Base-by-base conservation (phyloP, 345 rosid species). In the Populus alba region DNA sequence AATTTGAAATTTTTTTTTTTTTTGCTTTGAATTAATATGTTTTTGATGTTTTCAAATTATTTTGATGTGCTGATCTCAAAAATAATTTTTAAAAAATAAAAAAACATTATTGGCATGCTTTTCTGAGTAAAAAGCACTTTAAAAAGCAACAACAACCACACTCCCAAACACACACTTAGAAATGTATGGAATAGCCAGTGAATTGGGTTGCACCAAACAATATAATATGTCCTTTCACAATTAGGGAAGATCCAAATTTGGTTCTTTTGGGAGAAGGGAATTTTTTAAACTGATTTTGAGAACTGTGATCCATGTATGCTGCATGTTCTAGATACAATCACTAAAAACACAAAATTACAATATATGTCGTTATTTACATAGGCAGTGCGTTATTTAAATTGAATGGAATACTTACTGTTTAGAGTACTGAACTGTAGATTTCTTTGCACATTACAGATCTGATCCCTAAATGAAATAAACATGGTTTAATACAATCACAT, bases 371-470 rank as follows among this genome's bases (percentile, higher is more conserved):
- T 70, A n/a, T 66, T 47, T n/a, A 10, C 29, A 59, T n/a, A n/a
- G 29, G 29, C 18, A 17, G 1, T 53, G 31, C 8, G 71, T 23
- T 57, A 38, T 39, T 67, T 67, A 31, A 18, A 67, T 20, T 18
- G 27, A 66, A 72, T 53, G 16, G 23, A 67, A 9, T 38, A 82
- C 99, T 92, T 88, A 97, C 98, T 86, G 85, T 91, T 92, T 45
- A 92, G 81, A 65, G 90, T 83, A 83, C 82, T 90, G 84, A 94
- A 94, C 82, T 97, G 97, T 83, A 97, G 81, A 85, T 81, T 94
- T 75, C 97, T 91, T 84, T 90, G 97, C 85, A 88, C 94, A 74
- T 80, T 91, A 83, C 95, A 92, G 66, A 97, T 94, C 68, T 89
- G 86, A 78, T 97, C 98, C 99, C 94, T 90, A 85, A 55, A 84